Evolutionary conservation across 108 stramenopile species (phyloP), one percentile per base, ranked within the genome.

Genomic region (Cyclostephanos tholiformis): DNA sequence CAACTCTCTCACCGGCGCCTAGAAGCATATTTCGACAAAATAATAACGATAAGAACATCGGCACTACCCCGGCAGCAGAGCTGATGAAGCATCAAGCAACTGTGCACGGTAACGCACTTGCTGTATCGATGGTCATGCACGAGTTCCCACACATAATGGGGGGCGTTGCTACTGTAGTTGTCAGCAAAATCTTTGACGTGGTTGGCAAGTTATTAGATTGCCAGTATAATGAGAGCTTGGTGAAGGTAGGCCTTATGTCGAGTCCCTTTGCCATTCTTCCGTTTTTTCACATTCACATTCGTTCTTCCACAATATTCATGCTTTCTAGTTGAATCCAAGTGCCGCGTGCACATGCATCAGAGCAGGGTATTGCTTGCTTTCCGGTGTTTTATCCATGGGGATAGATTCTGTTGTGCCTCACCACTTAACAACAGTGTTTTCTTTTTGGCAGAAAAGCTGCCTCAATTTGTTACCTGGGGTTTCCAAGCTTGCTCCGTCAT

Each of bases 71-170:
- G 27, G 17, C 66, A n/a, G 67, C 72, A 20, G 64, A 74, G 53
- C 50, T 80, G 30, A 65, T 74, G 69, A 62, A 65, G 26, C 83
- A 85, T 65, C 91, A 94, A 56, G 86, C 75, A 39, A 76, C 89
- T 11, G 82, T 95, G 65, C 91, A 95, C 63, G 94, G 94, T 2
- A 80, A 88, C 48, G 66, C 88, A 23, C 69, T 95, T 23, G 82
- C 86, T 56, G 71, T 92, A 8, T 82, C 91, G 17, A 82, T 92
- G 67, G 36, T 92, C 11, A 52, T 93, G 49, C 84, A 88, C 22
- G 86, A 83, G 51, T 81, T 93, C 39, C 90, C 94, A 2, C 67
- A 74, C 59, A 72, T 87, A 64, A 79, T 85, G 10, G 91, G 91
- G 38, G 94, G 90, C 20, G 69, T 95, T 39, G 82, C 90, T 16